Percentiles rank a stretch among this genome's conserved stretches.
These are phyloP conservation scores for Phaeophleospora eucalypticola DNA, from an alignment of 2,329 filamentous ascomycete species.

Conservation along the genomic window DNA sequence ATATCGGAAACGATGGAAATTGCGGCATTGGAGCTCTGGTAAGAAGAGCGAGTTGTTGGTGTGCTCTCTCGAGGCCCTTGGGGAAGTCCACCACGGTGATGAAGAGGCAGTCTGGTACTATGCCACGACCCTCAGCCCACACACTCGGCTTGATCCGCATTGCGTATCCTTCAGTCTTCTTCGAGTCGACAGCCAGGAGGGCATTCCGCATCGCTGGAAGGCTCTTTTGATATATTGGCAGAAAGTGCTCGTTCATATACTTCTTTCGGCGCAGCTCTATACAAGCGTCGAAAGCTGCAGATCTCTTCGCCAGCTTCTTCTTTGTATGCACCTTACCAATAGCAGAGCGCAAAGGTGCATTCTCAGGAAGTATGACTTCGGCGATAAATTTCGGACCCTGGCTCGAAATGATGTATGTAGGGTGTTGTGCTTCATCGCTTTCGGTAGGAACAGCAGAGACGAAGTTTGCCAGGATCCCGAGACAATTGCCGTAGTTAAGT, in stretches of 20 bases:
- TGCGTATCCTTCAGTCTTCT: conserved; percentile 67
- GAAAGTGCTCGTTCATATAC: conserved; percentile 68
- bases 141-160: conserved; percentile 76
- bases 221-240: conserved; percentile 66
- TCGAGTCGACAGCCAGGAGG: conserved; percentile 72
- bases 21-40: conserved; percentile 62
- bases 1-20: conserved; percentile 67
- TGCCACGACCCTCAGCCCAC: conserved; percentile 56
- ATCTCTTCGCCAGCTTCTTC: conserved; percentile 78
- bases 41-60: conserved; percentile 65
- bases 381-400: conserved; percentile 62
- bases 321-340: conserved; percentile 60
- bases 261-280: conserved; percentile 61
- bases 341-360: conserved; percentile 65
- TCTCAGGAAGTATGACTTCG: conserved; percentile 73
- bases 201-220: conserved; percentile 85
- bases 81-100: conserved; percentile 61
- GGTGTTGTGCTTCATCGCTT: conserved; percentile 45
- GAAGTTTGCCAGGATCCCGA: conserved; percentile 69
- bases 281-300: conserved; percentile 83
- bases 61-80: conserved; percentile 53
- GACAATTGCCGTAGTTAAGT: conserved; percentile 70
- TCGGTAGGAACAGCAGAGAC: conserved; percentile 62
- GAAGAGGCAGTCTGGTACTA: conserved; percentile 53
- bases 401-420: conserved; percentile 59